phyloP scores from a whole-genome alignment of 1,284 basidiomycete species.

The Sanghuangporus sanghuang region DNA sequence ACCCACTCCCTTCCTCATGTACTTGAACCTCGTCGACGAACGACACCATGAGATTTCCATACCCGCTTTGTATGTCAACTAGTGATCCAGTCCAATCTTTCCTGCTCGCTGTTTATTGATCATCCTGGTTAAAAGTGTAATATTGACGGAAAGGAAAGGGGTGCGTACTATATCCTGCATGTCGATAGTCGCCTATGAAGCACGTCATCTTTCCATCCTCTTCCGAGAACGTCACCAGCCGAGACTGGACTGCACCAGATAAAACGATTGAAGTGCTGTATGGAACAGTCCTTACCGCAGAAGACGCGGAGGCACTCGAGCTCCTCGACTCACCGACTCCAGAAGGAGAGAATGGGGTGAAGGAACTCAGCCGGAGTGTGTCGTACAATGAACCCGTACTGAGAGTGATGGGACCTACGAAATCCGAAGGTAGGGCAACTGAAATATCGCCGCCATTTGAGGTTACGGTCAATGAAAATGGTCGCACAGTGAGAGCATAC shows the following conservation, averaged over 20 bases:
- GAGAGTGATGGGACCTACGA: conserved; percentile 6
- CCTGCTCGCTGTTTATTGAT: not conserved
- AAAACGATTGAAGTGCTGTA: not conserved
- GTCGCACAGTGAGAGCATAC: not conserved
- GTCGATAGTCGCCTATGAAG: not conserved
- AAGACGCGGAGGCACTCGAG: not conserved
- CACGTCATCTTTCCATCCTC: conserved; percentile 4
- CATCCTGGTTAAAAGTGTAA: not conserved
- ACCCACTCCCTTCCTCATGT: not conserved
- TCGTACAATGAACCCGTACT: conserved; percentile 1
- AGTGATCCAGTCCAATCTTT: conserved; percentile 9
- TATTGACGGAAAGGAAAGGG: too few species aligned
- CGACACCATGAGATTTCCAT: conserved; percentile 7
- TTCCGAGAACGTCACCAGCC: conserved; percentile 11
- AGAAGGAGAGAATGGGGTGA: not conserved
- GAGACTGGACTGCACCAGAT: not conserved
- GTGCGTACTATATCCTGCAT: not conserved
- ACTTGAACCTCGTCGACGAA: conserved; percentile 3
- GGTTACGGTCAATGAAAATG: not conserved
- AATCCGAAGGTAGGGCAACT: conserved; percentile 9
- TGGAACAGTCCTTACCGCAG: not conserved
- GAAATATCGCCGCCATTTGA: conserved; percentile 4
- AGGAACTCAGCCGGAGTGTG: not conserved
- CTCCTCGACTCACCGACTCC: not conserved
- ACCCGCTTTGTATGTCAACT: conserved; percentile 1